Base-by-base conservation (phyloP, 140 eudicot genomes). In the Cichorium intybus region DNA sequence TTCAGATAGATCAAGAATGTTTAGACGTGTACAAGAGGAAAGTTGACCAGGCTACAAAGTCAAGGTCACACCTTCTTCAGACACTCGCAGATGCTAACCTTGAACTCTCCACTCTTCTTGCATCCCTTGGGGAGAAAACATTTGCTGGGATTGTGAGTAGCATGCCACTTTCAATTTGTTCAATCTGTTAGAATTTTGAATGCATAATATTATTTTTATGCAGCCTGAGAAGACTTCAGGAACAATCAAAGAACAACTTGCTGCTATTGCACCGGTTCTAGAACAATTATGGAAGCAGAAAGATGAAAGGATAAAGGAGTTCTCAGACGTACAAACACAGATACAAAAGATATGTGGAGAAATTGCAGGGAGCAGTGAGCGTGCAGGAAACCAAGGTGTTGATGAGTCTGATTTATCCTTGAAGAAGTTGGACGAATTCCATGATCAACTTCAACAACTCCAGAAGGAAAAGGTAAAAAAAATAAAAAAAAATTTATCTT, bases 1-100 rank as follows among this genome's bases (percentile, higher is more conserved):
- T 77, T 62, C 84, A 88, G 73, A 79, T 88, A 26, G 96, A 88
- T 52, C 85, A 82, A 60, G 94, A 88, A 51, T 88, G 96, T 68
- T 82, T 88, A 27, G 85, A 85, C 18, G 82, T 88, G 15, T 88
- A 85, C 69, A 74, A 85, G 55, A 73, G 87, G 68, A 88, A 80
- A 73, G 96, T 88, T 23, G 95, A 88, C 34, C 79, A 74, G 56
- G 79, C 84, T 18, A 83, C 86, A 58, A 85, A 85, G 80, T 68
- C 79, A 63, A 80, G 88, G 64, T 74, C 87, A 62, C 88, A 80
- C 23, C 77, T 88, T 50, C 79, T 58, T 41, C 83, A 82, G 80
- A 56, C 82, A 39, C 82, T 88, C 47, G 85, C 76, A 1, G 87
- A 82, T 56, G 77, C 79, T 53, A 83, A 82, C 60, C 88, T 87